phyloP scores from a whole-genome alignment of 352 stramenopile species.

The Phytophthora foliorum region DNA sequence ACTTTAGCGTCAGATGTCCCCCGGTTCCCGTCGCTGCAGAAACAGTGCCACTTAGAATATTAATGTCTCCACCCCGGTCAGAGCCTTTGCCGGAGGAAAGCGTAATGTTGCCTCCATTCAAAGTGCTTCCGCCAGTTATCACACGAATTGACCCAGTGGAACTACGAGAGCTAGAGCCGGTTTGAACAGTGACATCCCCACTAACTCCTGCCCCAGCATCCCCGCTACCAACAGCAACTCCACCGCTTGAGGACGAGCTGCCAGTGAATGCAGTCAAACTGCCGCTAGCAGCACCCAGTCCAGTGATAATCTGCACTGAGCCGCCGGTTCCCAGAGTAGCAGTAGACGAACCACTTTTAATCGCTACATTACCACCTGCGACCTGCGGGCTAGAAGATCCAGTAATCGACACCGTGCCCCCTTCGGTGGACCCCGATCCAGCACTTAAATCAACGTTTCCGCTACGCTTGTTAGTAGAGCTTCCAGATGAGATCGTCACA shows the following conservation, averaged over 20 bases:
- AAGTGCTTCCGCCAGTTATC: conserved; percentile 21
- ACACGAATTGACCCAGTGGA: conserved; percentile 34
- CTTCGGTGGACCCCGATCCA: conserved; percentile 25
- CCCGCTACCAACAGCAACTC: conserved; percentile 34
- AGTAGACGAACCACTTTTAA: conserved; percentile 34
- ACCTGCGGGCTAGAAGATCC: conserved; percentile 28
- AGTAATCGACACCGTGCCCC: conserved; percentile 34
- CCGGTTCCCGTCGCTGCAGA: conserved; percentile 23
- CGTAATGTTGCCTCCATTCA: conserved; percentile 27
- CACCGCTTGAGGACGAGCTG: conserved; percentile 29
- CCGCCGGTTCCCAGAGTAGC: conserved; percentile 24
- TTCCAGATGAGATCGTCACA: conserved; percentile 42
- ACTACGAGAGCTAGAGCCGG: conserved; percentile 32
- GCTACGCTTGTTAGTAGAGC: conserved; percentile 29
- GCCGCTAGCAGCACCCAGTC: conserved; percentile 29
- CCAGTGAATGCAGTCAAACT: conserved; percentile 21
- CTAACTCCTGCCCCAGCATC: conserved; percentile 29
- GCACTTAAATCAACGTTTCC: conserved; percentile 37
- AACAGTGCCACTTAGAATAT: conserved; percentile 35
- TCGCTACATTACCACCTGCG: conserved; percentile 29
- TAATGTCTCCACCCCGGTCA: conserved; percentile 28
- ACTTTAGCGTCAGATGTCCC: conserved; percentile 36
- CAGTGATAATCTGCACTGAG: conserved; percentile 22
- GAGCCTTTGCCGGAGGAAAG: conserved; percentile 28
- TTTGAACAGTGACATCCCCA: conserved; percentile 37